Evolutionary conservation across 2,329 filamentous ascomycete genomes (phyloP).

Genomic region (Fusarium longipes): DNA sequence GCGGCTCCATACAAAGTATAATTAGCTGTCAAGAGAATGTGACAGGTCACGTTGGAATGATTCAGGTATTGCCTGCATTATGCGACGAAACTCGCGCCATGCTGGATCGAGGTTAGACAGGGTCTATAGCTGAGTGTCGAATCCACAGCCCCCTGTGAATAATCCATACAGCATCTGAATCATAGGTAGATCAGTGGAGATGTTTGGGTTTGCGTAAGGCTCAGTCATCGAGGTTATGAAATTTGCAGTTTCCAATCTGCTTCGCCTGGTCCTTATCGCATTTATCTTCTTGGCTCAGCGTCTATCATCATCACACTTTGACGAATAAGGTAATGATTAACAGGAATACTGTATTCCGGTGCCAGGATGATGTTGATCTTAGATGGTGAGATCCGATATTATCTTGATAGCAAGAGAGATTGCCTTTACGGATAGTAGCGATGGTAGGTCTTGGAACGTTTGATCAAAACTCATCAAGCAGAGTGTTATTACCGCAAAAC

Average conservation of each 20-base stretch:
- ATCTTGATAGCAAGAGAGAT: background rate
- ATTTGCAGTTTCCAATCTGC: background rate
- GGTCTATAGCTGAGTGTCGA: background rate
- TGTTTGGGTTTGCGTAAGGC: background rate
- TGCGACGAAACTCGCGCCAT: background rate
- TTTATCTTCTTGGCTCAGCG: background rate
- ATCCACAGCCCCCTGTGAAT: background rate
- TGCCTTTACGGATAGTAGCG: background rate
- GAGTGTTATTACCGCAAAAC: background rate
- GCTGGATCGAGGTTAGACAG: background rate
- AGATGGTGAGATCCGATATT: background rate
- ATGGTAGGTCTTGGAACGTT: background rate
- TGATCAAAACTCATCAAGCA: background rate
- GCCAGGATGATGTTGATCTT: background rate
- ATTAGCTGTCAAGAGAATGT: background rate
- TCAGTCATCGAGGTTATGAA: background rate
- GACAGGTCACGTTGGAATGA: background rate
- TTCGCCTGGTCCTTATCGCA: background rate
- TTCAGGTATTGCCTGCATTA: background rate
- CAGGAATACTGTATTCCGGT: background rate
- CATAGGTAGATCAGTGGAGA: background rate
- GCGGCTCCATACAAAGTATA: background rate
- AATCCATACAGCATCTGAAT: background rate
- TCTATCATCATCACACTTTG: background rate
- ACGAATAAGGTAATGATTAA: background rate